Base-by-base conservation (phyloP, 2,329 filamentous ascomycete species). In the Trichoderma polysporum region DNA sequence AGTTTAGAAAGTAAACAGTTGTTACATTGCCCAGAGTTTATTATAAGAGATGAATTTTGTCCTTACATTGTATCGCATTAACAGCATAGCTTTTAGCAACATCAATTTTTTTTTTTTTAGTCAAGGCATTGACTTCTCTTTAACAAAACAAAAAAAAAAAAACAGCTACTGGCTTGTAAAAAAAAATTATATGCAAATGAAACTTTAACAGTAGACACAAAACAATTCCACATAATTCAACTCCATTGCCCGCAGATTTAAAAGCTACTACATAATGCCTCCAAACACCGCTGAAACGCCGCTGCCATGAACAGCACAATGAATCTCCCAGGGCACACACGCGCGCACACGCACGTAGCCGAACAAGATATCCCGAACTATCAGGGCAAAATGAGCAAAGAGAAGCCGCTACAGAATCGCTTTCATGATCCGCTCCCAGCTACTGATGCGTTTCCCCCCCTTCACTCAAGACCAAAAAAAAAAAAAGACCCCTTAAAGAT, bases 271-370 rank as follows among this genome's bases (percentile, higher is more conserved):
- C 68, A 64, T 71, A 70, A 73, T 75, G 73, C 31, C 71, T 69
- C 72, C 70, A 70, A 71, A 74, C 69, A 76, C 73, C 71, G 12
- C 64, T 68, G 41, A 70, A 74, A 76, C 76, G 72, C 76, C 76
- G 67, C 71, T 78, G 75, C 76, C 72, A 76, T 77, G 73, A 56
- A 76, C 70, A 74, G 68, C 72, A 72, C 68, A 72, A 53, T 33
- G 41, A 52, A 58, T 27, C 35, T 59, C 45, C 31, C 29, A 25
- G 12, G n/a, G n/a, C n/a, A n/a, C 41, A 45, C 41, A 45, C 41
- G 41, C n/a, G 41, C 41, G 12, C n/a, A 47, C 13, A 35, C 61
- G 22, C 31, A 49, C 57, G 37, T 27, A 41, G 41, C 33, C 29
- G 31, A 47, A 53, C 25, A 47, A 63, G 39, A 70, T 71, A 49